These are phyloP conservation scores for Rubia balearica DNA, from an alignment of 305 asterid species.

Conservation along the genomic window DNA sequence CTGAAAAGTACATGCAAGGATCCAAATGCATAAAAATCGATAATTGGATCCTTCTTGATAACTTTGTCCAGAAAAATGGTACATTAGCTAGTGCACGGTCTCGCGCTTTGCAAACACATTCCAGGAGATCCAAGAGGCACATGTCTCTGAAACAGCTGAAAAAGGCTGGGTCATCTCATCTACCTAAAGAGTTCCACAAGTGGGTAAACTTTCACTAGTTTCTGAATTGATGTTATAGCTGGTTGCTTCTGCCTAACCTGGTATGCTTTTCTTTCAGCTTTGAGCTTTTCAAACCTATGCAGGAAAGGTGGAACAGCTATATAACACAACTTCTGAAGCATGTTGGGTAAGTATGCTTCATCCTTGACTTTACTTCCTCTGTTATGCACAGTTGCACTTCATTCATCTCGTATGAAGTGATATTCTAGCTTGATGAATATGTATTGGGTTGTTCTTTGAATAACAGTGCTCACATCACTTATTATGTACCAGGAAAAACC, in stretches of 20 bases:
- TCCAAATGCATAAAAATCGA: slow-evolving; percentile 67
- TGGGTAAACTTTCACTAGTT: slow-evolving; percentile 29
- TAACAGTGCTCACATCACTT: not conserved
- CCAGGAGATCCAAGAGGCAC: slow-evolving; percentile 69
- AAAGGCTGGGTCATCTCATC: slow-evolving; percentile 47
- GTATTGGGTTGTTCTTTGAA: not conserved
- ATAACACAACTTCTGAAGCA: slow-evolving; percentile 48
- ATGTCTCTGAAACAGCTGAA: slow-evolving; percentile 72
- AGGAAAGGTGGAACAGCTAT: slow-evolving; percentile 74
- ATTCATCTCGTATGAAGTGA: slow-evolving; percentile 4
- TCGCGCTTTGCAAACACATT: slow-evolving; percentile 33
- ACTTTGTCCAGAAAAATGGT: slow-evolving; percentile 47
- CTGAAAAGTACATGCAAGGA: slow-evolving; percentile 74
- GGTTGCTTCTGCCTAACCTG: not conserved
- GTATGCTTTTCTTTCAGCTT: slow-evolving; percentile 35
- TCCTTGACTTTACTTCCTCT: slow-evolving; percentile 3
- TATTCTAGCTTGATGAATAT: not conserved
- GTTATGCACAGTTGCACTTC: not conserved
- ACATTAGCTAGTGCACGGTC: slow-evolving; percentile 24
- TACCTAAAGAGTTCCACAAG: slow-evolving; percentile 60
- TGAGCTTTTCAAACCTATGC: slow-evolving; percentile 68
- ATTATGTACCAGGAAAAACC: slow-evolving; percentile 63
- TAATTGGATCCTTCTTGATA: slow-evolving; percentile 74
- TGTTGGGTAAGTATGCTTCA: slow-evolving; percentile 44
- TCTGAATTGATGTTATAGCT: not conserved